These are phyloP conservation scores for Aspergillus quadricinctus DNA, from an alignment of 2,329 filamentous ascomycete genomes.

Conservation along the genomic window DNA sequence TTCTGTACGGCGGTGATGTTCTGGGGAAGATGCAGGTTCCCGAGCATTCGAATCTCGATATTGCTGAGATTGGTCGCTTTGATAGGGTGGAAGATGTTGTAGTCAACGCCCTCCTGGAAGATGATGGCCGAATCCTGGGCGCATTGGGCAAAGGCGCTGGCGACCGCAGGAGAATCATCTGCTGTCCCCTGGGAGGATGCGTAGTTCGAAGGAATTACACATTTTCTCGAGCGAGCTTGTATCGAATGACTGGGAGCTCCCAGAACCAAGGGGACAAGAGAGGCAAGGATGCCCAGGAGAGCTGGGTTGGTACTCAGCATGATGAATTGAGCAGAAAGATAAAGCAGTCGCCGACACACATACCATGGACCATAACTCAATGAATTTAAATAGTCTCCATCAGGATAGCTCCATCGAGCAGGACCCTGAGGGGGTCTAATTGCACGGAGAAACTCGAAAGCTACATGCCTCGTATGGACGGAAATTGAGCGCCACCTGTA, in stretches of 20 bases:
- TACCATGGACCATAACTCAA: not conserved
- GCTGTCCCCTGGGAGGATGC: conserved; percentile 32
- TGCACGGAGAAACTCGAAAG: not conserved
- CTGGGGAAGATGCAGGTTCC: conserved; percentile 43
- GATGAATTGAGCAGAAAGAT: conserved; percentile 10
- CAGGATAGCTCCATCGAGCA: not conserved
- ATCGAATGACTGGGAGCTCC: not conserved
- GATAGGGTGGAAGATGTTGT: conserved; percentile 41
- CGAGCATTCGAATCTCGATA: conserved; percentile 40
- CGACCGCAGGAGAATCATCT: conserved; percentile 40
- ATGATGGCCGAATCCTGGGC: conserved; percentile 27
- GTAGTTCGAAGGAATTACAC: conserved; percentile 17
- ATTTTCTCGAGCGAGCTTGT: conserved; percentile 8
- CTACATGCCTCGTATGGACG: not conserved
- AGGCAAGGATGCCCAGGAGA: not conserved
- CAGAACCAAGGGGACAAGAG: not conserved
- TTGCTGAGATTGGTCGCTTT: conserved; percentile 39
- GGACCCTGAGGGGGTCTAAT: not conserved
- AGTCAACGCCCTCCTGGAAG: conserved; percentile 40
- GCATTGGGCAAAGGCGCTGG: conserved; percentile 35
- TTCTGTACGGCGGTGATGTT: conserved; percentile 37
- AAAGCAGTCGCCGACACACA: not conserved
- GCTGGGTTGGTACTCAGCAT: conserved; percentile 4
- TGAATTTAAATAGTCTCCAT: not conserved
- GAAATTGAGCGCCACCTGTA: not conserved